phyloP scores from a whole-genome alignment of 345 rosid genomes.

The Sapria himalayana region DNA sequence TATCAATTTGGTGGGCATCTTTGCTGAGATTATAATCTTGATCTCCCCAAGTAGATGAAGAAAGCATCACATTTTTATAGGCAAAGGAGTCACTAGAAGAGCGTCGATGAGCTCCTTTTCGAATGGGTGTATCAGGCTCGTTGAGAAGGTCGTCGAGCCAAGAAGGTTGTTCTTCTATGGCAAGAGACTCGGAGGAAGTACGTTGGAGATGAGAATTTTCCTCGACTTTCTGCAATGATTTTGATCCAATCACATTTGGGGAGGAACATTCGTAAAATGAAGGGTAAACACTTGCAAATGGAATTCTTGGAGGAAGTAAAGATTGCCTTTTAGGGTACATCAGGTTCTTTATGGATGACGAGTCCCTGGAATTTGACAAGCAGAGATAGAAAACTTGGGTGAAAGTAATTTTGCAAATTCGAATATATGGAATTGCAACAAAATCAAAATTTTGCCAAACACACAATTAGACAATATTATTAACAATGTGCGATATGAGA shows the following conservation, averaged over 20 bases:
- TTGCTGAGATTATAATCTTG: constrained; percentile 40
- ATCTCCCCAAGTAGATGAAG: constrained; percentile 37
- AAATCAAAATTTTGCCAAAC: too few relatives aligned
- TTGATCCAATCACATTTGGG: constrained; percentile 31
- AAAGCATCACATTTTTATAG: constrained; percentile 29
- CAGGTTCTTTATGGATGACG: constrained; percentile 41
- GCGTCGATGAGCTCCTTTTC: constrained; percentile 79
- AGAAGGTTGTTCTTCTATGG: constrained; percentile 84
- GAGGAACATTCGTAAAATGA: constrained; percentile 48
- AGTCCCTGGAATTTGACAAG: constrained; percentile 71
- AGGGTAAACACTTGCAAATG: constrained; percentile 56
- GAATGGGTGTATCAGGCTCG: constrained; percentile 88
- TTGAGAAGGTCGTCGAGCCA: constrained; percentile 99
- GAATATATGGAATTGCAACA: too few relatives aligned
- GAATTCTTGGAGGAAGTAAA: constrained; percentile 83
- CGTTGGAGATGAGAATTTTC: constrained; percentile 52
- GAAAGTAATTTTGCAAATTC: too few relatives aligned
- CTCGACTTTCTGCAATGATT: constrained; percentile 50
- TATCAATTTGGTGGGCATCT: constrained; percentile 35
- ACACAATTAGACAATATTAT: too few relatives aligned
- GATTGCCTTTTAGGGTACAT: constrained; percentile 60
- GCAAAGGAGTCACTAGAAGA: constrained; percentile 97
- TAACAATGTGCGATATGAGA: too few relatives aligned
- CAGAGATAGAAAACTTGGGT: too few relatives aligned
- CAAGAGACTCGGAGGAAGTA: constrained; percentile 72